Conservation (phyloP, 2,329 filamentous ascomycete genomes). For the Parasarocladium wereldwijsianum region DNA sequence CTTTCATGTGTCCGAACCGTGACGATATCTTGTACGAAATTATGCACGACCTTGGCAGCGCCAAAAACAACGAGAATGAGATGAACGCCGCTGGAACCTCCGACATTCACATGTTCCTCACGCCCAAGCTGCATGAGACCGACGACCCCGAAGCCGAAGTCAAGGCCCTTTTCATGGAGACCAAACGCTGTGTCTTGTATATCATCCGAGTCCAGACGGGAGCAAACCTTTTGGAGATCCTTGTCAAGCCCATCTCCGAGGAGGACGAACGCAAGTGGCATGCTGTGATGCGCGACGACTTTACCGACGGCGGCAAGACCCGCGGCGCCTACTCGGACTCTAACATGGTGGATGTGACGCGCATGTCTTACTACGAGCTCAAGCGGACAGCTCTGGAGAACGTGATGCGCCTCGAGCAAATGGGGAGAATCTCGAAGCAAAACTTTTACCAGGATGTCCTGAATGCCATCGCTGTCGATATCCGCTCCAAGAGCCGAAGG, state of each 20-base stretch:
- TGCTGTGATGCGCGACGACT: conserved; percentile 66
- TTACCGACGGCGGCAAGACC: conserved; percentile 48
- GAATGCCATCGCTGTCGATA: conserved; percentile 92
- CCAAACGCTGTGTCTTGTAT: conserved; percentile 90
- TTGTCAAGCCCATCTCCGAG: conserved; percentile 72
- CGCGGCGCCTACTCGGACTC: conserved; percentile 81
- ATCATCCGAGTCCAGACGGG: conserved; percentile 95
- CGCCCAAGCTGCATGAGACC: conserved; percentile 75
- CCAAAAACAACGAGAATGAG: conserved; percentile 91
- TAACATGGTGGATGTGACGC: conserved; percentile 77
- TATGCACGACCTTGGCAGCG: conserved; percentile 84
- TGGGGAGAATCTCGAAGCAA: conserved; percentile 73
- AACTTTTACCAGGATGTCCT: conserved; percentile 97
- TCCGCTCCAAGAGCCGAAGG: conserved; percentile 89
- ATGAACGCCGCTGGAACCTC: conserved; percentile 74
- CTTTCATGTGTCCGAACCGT: conserved; percentile 59
- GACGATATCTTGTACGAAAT: conserved; percentile 87
- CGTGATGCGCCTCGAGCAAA: conserved; percentile 74
- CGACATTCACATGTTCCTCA: conserved; percentile 83
- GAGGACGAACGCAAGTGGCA: conserved; percentile 90
- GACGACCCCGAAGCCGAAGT: conserved; percentile 88
- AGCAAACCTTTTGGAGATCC: conserved; percentile 81
- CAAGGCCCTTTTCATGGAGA: conserved; percentile 94
- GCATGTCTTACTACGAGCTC: conserved; percentile 80
- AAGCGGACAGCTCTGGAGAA: conserved; percentile 92